phyloP scores from a whole-genome alignment of 2,329 filamentous ascomycete genomes.

The Sordariomycetes sp. region DNA sequence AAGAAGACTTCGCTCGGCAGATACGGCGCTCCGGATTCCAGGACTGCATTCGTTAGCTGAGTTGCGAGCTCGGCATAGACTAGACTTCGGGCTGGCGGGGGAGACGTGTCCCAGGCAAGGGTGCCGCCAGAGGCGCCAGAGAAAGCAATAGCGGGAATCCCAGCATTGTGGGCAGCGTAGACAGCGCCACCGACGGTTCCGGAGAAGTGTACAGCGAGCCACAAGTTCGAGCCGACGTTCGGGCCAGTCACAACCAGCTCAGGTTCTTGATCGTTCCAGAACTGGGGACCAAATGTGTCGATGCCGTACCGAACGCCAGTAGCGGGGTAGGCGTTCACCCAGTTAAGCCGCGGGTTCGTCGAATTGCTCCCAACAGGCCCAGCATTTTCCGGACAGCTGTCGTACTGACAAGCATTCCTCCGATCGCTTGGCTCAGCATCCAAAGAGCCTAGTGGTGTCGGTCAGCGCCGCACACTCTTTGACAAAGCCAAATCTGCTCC shows the following conservation, averaged over 20 bases:
- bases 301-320: slow-evolving; percentile 53
- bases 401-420: slow-evolving; percentile 40
- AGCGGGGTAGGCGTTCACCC: slow-evolving; percentile 58
- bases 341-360: slow-evolving; percentile 47
- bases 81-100: slow-evolving; percentile 32
- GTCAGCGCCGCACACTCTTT: too few species aligned
- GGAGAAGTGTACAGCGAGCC: slow-evolving; percentile 40
- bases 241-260: slow-evolving; percentile 55
- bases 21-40: slow-evolving; percentile 46
- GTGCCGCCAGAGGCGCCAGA: slow-evolving; percentile 36
- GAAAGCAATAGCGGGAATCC: slow-evolving; percentile 57
- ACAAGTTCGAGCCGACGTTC: slow-evolving; percentile 47
- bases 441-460: slow-evolving; percentile 30
- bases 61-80: slow-evolving; percentile 53
- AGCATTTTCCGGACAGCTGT: slow-evolving; percentile 44
- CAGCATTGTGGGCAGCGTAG: slow-evolving; percentile 37
- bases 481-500: neutral
- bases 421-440: slow-evolving; percentile 12
- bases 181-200: slow-evolving; percentile 55
- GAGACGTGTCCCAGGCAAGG: slow-evolving; percentile 41
- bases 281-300: slow-evolving; percentile 34
- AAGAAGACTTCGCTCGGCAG: slow-evolving; percentile 47
- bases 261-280: slow-evolving; percentile 36
- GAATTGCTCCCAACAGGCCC: slow-evolving; percentile 43
- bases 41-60: slow-evolving; percentile 39